Evolutionary conservation across 2,329 filamentous ascomycete species (phyloP).

Genomic region (Sporothrix pallida): DNA sequence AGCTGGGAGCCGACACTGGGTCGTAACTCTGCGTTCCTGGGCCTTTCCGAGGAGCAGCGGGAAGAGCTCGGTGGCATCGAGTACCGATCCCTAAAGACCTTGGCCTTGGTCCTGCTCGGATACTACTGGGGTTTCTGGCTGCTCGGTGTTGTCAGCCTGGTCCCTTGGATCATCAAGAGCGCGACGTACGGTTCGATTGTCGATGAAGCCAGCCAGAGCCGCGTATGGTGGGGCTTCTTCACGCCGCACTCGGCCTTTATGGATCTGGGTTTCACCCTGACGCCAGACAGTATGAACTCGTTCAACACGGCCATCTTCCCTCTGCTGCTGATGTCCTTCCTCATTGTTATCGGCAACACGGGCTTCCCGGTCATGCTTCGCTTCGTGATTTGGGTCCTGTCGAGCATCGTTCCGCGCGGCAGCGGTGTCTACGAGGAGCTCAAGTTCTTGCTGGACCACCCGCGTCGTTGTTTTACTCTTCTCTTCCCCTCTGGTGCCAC

Average conservation of each 20-base stretch:
- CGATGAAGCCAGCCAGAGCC: slow-evolving; percentile 63
- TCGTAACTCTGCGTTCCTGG: slow-evolving; percentile 70
- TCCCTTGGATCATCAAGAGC: slow-evolving; percentile 78
- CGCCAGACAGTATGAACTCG: slow-evolving; percentile 90
- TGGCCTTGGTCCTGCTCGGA: slow-evolving; percentile 75
- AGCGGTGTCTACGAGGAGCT: slow-evolving; percentile 88
- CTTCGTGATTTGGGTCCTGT: slow-evolving; percentile 85
- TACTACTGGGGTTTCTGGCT: slow-evolving; percentile 88
- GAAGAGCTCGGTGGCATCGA: slow-evolving; percentile 97
- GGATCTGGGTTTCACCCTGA: slow-evolving; percentile 92
- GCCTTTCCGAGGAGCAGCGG: slow-evolving; percentile 88
- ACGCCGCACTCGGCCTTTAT: slow-evolving; percentile 88
- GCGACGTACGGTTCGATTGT: slow-evolving; percentile 69
- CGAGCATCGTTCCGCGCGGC: slow-evolving; percentile 66
- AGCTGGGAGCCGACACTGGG: slow-evolving; percentile 93
- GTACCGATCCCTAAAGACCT: slow-evolving; percentile 86
- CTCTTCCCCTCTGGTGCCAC: slow-evolving; percentile 88
- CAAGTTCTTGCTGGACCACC: slow-evolving; percentile 89
- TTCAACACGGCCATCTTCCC: slow-evolving; percentile 80
- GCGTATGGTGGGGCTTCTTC: slow-evolving; percentile 91
- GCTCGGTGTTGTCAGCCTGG: slow-evolving; percentile 72
- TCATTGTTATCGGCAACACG: slow-evolving; percentile 94
- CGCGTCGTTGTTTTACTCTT: slow-evolving; percentile 92
- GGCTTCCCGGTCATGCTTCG: slow-evolving; percentile 94
- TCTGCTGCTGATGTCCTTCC: slow-evolving; percentile 77